phyloP scores from a whole-genome alignment of 768 basidiomycete species.

The Hebeloma cylindrosporum region DNA sequence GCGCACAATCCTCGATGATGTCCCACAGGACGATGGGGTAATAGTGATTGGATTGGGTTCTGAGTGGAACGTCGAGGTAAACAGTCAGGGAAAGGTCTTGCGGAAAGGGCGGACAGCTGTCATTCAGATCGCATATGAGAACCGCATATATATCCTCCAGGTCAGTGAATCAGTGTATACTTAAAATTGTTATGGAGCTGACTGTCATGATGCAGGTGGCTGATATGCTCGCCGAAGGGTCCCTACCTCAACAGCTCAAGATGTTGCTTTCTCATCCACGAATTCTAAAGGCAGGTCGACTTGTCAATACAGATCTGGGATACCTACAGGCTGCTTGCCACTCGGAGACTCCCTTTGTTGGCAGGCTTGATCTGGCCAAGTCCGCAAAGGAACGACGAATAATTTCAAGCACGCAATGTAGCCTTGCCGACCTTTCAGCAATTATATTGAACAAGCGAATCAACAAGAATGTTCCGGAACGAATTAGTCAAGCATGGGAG shows the following conservation, averaged over 20 bases:
- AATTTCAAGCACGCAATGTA: conserved; percentile 6
- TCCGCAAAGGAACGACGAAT: not conserved
- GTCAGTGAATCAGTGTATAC: not conserved
- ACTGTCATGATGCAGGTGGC: conserved; percentile 11
- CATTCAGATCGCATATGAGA: conserved; percentile 8
- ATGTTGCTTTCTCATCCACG: no score
- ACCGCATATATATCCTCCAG: not conserved
- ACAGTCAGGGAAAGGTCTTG: conserved; percentile 18
- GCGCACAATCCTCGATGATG: no score
- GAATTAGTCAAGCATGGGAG: conserved; percentile 18
- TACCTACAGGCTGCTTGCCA: no score
- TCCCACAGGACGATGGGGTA: no score
- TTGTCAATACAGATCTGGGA: no score
- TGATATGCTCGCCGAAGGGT: no score
- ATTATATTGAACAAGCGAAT: conserved; percentile 19
- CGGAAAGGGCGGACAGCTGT: conserved; percentile 13
- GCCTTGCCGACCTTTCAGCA: conserved; percentile 32
- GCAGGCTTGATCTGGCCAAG: conserved; percentile 11
- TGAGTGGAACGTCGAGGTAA: conserved; percentile 15
- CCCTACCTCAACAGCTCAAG: no score
- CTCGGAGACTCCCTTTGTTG: conserved; percentile 12
- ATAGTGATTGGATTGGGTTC: no score
- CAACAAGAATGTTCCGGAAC: conserved; percentile 18
- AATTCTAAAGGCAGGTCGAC: no score
- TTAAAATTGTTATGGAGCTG: not conserved